Evolutionary conservation across 768 basidiomycete genomes (phyloP), one percentile per base, ranked within the genome.

Genomic region (Nevesoporus exiguus): DNA sequence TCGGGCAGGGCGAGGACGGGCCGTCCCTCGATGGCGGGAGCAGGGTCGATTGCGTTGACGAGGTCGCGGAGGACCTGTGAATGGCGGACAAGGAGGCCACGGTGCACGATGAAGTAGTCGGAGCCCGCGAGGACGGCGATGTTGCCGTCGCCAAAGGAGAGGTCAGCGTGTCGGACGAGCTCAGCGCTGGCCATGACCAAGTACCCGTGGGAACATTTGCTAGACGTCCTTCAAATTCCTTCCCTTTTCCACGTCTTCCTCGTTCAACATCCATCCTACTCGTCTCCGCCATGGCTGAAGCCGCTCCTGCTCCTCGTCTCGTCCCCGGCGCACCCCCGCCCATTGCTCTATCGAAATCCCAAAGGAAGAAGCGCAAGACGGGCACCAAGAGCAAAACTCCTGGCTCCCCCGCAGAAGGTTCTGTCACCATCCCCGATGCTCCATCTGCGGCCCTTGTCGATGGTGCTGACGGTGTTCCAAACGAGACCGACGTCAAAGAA

Each of bases 261-360:
- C 27, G 31, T 47, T 49, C 49, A 24, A 54, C 48, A 17, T n/a
- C 22, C 41, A 7, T 21, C n/a, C n/a, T n/a, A n/a, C n/a, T n/a
- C n/a, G n/a, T n/a, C 44, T 50, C 33, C 27, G 37, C 39, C 54
- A 79, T 77, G 76, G 63, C 68, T 46, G 75, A 73, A 43, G 21
- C 34, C 15, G 62, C 69, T 45, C 6, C 62, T 27, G 59, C 71
- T 33, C 70, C 73, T 31, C 86, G 90, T 52, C 65, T 88, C 57
- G 78, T 93, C 53, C 90, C 90, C 24, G 90, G 90, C 43, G 90
- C 90, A 13, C 88, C 84, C 50, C 83, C 85, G 0, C 81, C 84
- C 40, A 61, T 77, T 5, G 73, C 83, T 0, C 56, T 73, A 4
- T 78, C 86, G 34, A 90, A 90, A 68, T 74, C 81, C 4, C 79